Conservation (phyloP, 257 asterid genomes). For the Parsonsia alboflavescens region DNA sequence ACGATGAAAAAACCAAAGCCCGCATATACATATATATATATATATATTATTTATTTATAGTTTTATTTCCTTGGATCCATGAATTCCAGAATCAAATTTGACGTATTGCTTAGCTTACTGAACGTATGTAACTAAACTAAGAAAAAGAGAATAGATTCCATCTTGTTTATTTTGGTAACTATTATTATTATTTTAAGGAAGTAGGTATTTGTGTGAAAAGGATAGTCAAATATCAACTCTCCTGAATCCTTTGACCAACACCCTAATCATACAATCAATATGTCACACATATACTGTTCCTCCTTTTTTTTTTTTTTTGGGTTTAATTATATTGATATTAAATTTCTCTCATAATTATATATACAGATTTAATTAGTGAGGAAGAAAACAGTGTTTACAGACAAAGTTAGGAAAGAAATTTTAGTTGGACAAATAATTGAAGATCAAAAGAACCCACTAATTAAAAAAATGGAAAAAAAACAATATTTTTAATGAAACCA, state of each 20-base stretch:
- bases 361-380: neutral
- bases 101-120: constrained; percentile 19
- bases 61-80: constrained; percentile 12
- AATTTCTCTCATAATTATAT: neutral
- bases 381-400: constrained; percentile 5
- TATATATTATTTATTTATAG: too few relatives aligned
- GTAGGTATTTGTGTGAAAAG: constrained; percentile 47
- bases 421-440: constrained; percentile 15
- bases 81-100: constrained; percentile 28
- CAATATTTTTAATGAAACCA: too few relatives aligned
- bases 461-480: neutral
- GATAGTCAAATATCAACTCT: constrained; percentile 54
- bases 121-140: neutral
- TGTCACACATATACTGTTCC: constrained; percentile 20
- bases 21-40: too few relatives aligned
- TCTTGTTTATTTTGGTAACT: neutral
- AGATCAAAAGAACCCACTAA: constrained; percentile 1
- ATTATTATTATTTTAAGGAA: constrained; percentile 33
- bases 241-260: constrained; percentile 27
- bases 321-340: too few relatives aligned
- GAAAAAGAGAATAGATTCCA: constrained; percentile 17
- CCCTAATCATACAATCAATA: constrained; percentile 31
- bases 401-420: neutral
- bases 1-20: too few relatives aligned
- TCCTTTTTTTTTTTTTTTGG: neutral